A percentile compares a stretch with the other conserved stretches of the same genome.
phyloP scores from a whole-genome alignment of 306 rosid genomes.

The Lithocarpus polystachyus region DNA sequence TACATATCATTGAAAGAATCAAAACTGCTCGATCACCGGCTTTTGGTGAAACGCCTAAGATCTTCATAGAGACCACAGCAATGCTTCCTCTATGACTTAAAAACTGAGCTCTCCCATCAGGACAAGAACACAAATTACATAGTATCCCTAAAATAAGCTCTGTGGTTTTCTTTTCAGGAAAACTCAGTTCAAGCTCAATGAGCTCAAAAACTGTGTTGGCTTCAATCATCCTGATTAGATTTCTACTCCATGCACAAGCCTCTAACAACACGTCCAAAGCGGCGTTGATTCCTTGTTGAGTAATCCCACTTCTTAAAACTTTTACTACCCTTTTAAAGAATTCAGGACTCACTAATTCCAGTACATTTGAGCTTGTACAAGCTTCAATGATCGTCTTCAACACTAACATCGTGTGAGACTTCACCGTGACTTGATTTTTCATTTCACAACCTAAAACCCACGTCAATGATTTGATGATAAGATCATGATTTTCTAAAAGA shows the following conservation, averaged over 20 bases:
- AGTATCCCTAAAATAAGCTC: constrained; percentile 48
- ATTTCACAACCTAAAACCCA: constrained; percentile 34
- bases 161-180: constrained; percentile 33
- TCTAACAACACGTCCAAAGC: constrained; percentile 38
- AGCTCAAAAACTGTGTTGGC: constrained; percentile 43
- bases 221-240: constrained; percentile 43
- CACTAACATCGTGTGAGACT: constrained; percentile 32
- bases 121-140: constrained; percentile 51
- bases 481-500: constrained; percentile 19
- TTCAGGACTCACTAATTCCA: constrained; percentile 31
- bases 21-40: constrained; percentile 51
- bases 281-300: constrained; percentile 43
- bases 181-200: constrained; percentile 41
- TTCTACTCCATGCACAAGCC: constrained; percentile 34
- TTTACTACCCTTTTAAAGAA: constrained; percentile 36
- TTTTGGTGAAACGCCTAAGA: constrained; percentile 39
- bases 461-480: constrained; percentile 31
- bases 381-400: constrained; percentile 36
- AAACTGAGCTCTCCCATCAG: constrained; percentile 65
- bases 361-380: not conserved
- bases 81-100: constrained; percentile 50
- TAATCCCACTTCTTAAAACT: constrained; percentile 23
- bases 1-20: constrained; percentile 42
- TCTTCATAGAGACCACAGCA: constrained; percentile 40
- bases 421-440: constrained; percentile 27